Conservation (phyloP, 192 early-diverging fungal species). For the Backusella circina region DNA sequence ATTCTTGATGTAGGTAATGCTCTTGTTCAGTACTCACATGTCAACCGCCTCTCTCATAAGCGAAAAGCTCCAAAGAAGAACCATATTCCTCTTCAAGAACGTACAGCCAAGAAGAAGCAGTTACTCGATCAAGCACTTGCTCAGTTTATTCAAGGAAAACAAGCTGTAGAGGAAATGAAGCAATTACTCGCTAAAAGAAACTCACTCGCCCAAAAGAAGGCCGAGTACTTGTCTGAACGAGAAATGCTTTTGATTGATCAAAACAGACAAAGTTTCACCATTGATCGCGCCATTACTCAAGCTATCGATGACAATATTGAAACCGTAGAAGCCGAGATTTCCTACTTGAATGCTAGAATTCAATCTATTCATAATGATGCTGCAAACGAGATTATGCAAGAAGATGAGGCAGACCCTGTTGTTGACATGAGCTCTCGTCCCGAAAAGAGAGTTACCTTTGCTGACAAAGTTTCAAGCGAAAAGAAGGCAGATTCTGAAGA, state of each 20-base stretch:
- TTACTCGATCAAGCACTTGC: slow-evolving; percentile 45
- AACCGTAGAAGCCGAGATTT: slow-evolving; percentile 48
- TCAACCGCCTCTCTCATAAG: slow-evolving; percentile 1
- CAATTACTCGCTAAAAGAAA: slow-evolving; percentile 39
- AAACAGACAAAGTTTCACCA: not conserved
- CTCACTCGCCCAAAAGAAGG: slow-evolving; percentile 38
- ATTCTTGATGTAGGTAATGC: slow-evolving; percentile 17
- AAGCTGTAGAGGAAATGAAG: slow-evolving; percentile 46
- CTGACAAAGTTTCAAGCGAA: slow-evolving; percentile 21
- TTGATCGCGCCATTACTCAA: slow-evolving; percentile 27
- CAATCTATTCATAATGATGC: slow-evolving; percentile 45
- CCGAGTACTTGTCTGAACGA: slow-evolving; percentile 43
- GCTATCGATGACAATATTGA: slow-evolving; percentile 51
- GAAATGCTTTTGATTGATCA: slow-evolving; percentile 34
- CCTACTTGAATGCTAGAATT: slow-evolving; percentile 50
- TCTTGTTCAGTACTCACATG: slow-evolving; percentile 16
- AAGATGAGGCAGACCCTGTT: slow-evolving; percentile 4
- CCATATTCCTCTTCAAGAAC: slow-evolving; percentile 10
- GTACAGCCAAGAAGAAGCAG: slow-evolving; percentile 44
- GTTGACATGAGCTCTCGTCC: slow-evolving; percentile 11
- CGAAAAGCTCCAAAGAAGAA: not conserved
- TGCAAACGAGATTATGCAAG: slow-evolving; percentile 23
- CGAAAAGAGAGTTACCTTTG: slow-evolving; percentile 31
- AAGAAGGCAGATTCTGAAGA: slow-evolving; percentile 1
- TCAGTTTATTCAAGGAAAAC: slow-evolving; percentile 48